Evolutionary conservation across 768 basidiomycete species (phyloP).

Genomic region (Lactarius pseudohatsudake): DNA sequence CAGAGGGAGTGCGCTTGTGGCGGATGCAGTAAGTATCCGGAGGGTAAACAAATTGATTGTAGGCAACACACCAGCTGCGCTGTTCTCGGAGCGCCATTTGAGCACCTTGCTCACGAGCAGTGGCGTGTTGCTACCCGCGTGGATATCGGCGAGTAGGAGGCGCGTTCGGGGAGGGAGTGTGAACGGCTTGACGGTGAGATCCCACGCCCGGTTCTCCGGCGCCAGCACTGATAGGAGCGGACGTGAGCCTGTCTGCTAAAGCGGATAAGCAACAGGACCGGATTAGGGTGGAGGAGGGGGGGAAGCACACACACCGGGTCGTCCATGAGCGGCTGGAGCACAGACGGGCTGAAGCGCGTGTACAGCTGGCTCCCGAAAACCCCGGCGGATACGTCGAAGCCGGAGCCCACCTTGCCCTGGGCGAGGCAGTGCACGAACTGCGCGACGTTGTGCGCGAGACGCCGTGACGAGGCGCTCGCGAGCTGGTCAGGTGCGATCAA

Average conservation of each 20-base stretch:
- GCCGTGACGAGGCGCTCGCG: constrained; percentile 40
- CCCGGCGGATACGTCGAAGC: constrained; percentile 94
- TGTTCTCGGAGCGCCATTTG: constrained; percentile 76
- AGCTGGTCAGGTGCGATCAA: constrained; percentile 57
- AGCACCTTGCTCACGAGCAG: constrained; percentile 90
- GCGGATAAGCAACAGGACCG: constrained; percentile 10
- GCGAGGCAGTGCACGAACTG: constrained; percentile 96
- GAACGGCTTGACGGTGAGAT: constrained; percentile 66
- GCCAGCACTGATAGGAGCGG: constrained; percentile 54
- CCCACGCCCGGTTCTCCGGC: constrained; percentile 71
- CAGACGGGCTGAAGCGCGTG: constrained; percentile 76
- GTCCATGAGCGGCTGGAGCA: constrained; percentile 65
- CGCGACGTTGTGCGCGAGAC: constrained; percentile 85
- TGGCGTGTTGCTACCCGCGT: constrained; percentile 94
- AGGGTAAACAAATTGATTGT: neutral
- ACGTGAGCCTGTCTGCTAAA: constrained; percentile 28
- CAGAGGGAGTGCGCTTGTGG: constrained; percentile 60
- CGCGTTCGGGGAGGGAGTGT: constrained; percentile 80
- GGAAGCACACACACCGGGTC: constrained; percentile 42
- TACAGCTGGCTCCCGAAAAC: constrained; percentile 95
- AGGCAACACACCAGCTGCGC: constrained; percentile 47
- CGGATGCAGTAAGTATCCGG: constrained; percentile 9
- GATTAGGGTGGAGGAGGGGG: constrained; percentile 3
- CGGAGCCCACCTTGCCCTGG: constrained; percentile 97
- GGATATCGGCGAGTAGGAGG: constrained; percentile 91